Evolutionary conservation across 192 early-diverging fungal species (phyloP).

Genomic region (Coemansia sp.): DNA sequence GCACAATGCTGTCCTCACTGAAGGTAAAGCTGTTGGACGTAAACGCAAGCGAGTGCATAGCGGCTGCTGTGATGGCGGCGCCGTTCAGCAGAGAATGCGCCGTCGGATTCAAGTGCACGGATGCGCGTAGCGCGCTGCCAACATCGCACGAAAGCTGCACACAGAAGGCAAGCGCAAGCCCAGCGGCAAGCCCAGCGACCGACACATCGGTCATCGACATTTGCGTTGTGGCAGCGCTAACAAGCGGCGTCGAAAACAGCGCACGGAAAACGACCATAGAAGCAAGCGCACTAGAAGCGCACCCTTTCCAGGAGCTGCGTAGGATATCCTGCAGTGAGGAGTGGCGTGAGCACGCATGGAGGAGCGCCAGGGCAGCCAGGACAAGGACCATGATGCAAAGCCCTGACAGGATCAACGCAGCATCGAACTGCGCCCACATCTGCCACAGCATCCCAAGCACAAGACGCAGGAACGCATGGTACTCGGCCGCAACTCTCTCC

Average conservation of each 20-base stretch:
- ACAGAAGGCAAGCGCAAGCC: slow-evolving; percentile 22
- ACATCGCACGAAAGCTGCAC: not conserved
- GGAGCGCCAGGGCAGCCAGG: not conserved
- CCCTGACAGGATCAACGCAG: slow-evolving; percentile 74
- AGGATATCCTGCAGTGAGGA: slow-evolving; percentile 15
- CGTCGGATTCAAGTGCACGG: not conserved
- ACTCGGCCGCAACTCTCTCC: slow-evolving; percentile 40
- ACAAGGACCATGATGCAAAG: slow-evolving; percentile 56
- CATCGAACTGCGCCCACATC: slow-evolving; percentile 94
- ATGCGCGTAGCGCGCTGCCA: not conserved
- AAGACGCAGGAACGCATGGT: slow-evolving; percentile 59
- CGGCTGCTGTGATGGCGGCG: slow-evolving; percentile 41
- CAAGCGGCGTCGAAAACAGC: slow-evolving; percentile 5
- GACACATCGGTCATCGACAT: slow-evolving; percentile 20
- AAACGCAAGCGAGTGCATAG: slow-evolving; percentile 64
- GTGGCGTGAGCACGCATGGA: slow-evolving; percentile 15
- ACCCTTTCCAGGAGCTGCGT: not conserved
- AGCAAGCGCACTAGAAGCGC: slow-evolving; percentile 12
- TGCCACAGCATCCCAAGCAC: slow-evolving; percentile 74
- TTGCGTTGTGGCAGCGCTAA: slow-evolving; percentile 10
- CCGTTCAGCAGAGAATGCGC: slow-evolving; percentile 13
- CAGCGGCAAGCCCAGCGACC: slow-evolving; percentile 21
- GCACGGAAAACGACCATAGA: slow-evolving; percentile 16
- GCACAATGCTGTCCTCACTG: slow-evolving; percentile 78
- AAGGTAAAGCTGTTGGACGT: slow-evolving; percentile 91